Percentiles rank a stretch among this genome's conserved stretches.
These are phyloP conservation scores for Solanum appendiculatum DNA, from an alignment of 257 asterid species.

Conservation along the genomic window DNA sequence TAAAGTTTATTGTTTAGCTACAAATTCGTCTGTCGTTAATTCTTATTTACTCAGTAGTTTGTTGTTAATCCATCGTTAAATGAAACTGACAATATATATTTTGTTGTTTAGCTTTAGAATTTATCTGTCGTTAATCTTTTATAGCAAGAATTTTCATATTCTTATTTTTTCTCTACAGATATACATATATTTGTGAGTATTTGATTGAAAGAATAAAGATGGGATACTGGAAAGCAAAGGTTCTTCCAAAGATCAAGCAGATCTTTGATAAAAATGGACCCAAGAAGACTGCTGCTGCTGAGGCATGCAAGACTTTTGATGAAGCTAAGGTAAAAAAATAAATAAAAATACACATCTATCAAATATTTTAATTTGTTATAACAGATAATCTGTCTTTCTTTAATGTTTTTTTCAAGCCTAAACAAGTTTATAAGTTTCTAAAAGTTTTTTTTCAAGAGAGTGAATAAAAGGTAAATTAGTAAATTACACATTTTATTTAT, in stretches of 20 bases:
- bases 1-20: background rate
- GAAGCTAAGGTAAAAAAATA: conserved; percentile 59
- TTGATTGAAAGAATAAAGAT: conserved; percentile 22
- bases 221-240: conserved; percentile 77
- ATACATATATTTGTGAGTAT: background rate
- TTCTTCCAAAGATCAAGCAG: conserved; percentile 75
- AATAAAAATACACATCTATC: background rate
- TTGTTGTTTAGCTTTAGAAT: background rate
- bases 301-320: conserved; percentile 61
- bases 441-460: no score
- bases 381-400: background rate
- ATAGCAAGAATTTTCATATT: background rate
- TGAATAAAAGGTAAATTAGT: background rate
- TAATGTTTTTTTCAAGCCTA: background rate
- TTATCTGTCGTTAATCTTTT: background rate
- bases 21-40: background rate
- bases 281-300: conserved; percentile 55
- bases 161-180: background rate
- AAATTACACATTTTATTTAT: background rate
- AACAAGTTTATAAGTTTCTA: background rate
- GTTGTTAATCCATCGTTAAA: background rate
- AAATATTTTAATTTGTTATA: background rate
- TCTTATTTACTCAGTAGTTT: background rate
- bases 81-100: background rate
- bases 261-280: conserved; percentile 54